Conservation (phyloP, 2,329 filamentous ascomycete species). For the Lomentospora prolificans region DNA sequence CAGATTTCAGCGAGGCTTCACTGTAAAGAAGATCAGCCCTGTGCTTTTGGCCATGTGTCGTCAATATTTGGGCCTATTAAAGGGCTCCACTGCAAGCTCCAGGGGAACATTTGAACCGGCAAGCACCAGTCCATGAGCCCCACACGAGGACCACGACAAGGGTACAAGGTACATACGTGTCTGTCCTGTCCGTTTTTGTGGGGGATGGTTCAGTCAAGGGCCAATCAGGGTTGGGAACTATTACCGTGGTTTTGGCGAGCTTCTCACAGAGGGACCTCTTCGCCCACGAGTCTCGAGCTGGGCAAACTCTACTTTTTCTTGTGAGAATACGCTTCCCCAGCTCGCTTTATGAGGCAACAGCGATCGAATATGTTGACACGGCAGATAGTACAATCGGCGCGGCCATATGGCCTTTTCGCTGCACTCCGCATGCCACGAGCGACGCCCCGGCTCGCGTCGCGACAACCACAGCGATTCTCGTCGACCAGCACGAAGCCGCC, state of each 20-base stretch:
- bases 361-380: constrained; percentile 1
- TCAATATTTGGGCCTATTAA: not conserved
- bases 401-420: not conserved
- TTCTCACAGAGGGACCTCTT: not conserved
- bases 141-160: not conserved
- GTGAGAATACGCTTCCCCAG: not conserved
- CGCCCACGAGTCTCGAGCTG: not conserved
- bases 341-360: not conserved
- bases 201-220: too few species aligned
- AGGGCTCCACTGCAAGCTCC: not conserved
- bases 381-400: not conserved
- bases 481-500: not conserved
- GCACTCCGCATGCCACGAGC: not conserved
- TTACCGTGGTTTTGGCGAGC: constrained; percentile 6
- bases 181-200: too few species aligned
- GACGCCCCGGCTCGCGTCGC: not conserved
- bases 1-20: constrained; percentile 7
- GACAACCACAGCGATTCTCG: constrained; percentile 2
- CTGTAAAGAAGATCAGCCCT: not conserved
- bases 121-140: not conserved
- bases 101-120: not conserved
- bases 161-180: too few species aligned
- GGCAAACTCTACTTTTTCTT: too few species aligned
- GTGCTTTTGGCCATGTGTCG: constrained; percentile 8
- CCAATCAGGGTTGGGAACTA: too few species aligned